phyloP scores from a whole-genome alignment of 495 filamentous ascomycete genomes.

The Penicillium angulare region DNA sequence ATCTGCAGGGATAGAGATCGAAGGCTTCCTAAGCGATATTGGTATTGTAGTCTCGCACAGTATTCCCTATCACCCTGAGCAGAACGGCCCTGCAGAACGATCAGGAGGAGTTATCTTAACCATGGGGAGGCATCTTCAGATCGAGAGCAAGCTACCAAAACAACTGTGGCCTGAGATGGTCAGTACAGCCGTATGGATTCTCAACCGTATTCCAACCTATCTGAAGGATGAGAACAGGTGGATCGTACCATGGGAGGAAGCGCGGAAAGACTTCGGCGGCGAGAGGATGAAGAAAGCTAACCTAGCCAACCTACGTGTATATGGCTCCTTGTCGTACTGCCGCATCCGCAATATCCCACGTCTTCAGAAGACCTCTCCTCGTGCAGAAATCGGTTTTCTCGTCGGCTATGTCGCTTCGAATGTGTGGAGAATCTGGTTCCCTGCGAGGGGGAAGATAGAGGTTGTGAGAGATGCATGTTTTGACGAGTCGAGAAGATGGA shows the following conservation, averaged over 20 bases:
- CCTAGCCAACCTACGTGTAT: too few species aligned
- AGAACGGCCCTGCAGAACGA: slow-evolving; percentile 7
- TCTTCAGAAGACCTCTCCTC: too few species aligned
- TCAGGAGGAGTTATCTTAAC: slow-evolving; percentile 4
- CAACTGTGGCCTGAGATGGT: not conserved
- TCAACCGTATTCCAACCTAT: slow-evolving; percentile 7
- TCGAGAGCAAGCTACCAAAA: slow-evolving; percentile 6
- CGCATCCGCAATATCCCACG: too few species aligned
- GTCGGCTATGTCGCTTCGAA: too few species aligned
- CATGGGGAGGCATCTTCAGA: not conserved
- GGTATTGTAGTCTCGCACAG: not conserved
- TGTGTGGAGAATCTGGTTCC: too few species aligned
- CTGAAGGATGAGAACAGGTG: not conserved
- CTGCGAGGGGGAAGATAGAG: too few species aligned
- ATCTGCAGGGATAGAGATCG: not conserved
- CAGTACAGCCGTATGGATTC: not conserved
- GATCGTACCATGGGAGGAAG: slow-evolving; percentile 6
- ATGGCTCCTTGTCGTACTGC: too few species aligned
- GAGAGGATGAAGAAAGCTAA: too few species aligned
- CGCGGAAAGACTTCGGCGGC: not conserved
- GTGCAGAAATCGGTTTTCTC: too few species aligned
- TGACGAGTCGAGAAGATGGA: not conserved
- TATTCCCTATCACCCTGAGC: not conserved
- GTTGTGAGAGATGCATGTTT: too few species aligned
- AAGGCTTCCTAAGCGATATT: not conserved